Evolutionary conservation across 2,329 filamentous ascomycete genomes (phyloP).

Genomic region (Xylaria sp.): DNA sequence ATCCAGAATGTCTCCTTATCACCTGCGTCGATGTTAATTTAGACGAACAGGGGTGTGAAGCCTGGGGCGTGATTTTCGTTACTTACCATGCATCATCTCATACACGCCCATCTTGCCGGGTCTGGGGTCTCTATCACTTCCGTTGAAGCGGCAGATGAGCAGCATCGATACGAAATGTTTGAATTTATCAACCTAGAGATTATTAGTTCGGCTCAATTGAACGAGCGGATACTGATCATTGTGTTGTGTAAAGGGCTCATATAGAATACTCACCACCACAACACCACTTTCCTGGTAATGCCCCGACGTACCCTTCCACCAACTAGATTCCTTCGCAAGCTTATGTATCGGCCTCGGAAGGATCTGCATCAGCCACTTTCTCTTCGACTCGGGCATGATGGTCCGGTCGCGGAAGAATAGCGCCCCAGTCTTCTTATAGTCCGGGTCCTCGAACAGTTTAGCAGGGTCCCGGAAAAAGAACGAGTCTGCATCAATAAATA

Average conservation of each 20-base stretch:
- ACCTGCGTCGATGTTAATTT: slow-evolving; percentile 42
- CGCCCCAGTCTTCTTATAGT: slow-evolving; percentile 55
- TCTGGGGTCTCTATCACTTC: slow-evolving; percentile 57
- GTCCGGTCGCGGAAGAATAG: slow-evolving; percentile 60
- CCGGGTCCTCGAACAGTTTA: slow-evolving; percentile 56
- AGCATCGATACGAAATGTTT: slow-evolving; percentile 57
- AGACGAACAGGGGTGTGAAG: background rate
- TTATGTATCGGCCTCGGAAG: slow-evolving; percentile 56
- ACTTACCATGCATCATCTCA: slow-evolving; percentile 58
- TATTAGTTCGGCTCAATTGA: slow-evolving; percentile 1
- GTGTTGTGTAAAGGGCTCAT: background rate
- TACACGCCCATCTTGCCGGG: slow-evolving; percentile 56
- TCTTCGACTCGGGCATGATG: slow-evolving; percentile 54
- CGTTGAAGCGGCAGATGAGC: slow-evolving; percentile 55
- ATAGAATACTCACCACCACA: slow-evolving; percentile 51
- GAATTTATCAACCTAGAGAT: slow-evolving; percentile 54
- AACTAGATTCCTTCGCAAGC: slow-evolving; percentile 52
- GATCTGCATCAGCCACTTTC: slow-evolving; percentile 55
- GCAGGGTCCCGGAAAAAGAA: slow-evolving; percentile 57
- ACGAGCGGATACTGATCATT: background rate
- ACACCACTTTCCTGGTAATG: slow-evolving; percentile 60
- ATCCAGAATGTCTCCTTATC: slow-evolving; percentile 64
- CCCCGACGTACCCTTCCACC: slow-evolving; percentile 53
- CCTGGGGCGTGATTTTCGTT: background rate
- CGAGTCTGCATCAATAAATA: slow-evolving; percentile 60